A percentile compares a stretch with the other conserved stretches of the same genome.
These are phyloP conservation scores for Sporothrix pallida DNA, from an alignment of 2,329 filamentous ascomycete species.

Conservation along the genomic window DNA sequence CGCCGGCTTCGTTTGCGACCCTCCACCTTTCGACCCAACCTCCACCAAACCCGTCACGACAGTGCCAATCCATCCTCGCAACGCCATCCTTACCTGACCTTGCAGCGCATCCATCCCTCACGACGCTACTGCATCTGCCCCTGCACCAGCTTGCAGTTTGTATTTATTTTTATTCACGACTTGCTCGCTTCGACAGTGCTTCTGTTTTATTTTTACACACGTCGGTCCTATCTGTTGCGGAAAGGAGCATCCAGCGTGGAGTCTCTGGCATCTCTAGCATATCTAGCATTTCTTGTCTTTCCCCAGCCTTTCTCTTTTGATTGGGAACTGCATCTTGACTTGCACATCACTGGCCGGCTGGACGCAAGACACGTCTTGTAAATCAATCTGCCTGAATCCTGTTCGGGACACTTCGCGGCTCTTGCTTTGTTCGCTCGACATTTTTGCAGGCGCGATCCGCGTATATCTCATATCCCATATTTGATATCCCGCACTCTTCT, in stretches of 20 bases:
- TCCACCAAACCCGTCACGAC: slow-evolving; percentile 20
- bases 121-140: slow-evolving; percentile 25
- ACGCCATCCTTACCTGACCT: not conserved
- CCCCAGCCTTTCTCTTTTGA: not conserved
- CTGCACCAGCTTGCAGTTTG: slow-evolving; percentile 2
- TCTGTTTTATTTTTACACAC: slow-evolving; percentile 21
- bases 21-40: slow-evolving; percentile 1
- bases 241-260: not conserved
- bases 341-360: slow-evolving; percentile 6
- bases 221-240: not conserved
- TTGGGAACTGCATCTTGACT: not conserved
- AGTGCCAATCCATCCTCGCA: not conserved
- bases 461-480: slow-evolving; percentile 1
- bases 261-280: not conserved
- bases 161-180: not conserved
- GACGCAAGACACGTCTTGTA: slow-evolving; percentile 16
- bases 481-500: not conserved
- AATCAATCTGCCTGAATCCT: slow-evolving; percentile 25
- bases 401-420: not conserved
- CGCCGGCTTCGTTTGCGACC: slow-evolving; percentile 10
- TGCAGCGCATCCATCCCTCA: slow-evolving; percentile 11
- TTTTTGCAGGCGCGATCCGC: not conserved
- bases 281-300: too few species aligned
- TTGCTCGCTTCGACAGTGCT: not conserved
- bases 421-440: not conserved